Percentiles rank a stretch among this genome's conserved stretches.
phyloP scores from a whole-genome alignment of 352 stramenopile species.

The Phytophthora citrophthora region DNA sequence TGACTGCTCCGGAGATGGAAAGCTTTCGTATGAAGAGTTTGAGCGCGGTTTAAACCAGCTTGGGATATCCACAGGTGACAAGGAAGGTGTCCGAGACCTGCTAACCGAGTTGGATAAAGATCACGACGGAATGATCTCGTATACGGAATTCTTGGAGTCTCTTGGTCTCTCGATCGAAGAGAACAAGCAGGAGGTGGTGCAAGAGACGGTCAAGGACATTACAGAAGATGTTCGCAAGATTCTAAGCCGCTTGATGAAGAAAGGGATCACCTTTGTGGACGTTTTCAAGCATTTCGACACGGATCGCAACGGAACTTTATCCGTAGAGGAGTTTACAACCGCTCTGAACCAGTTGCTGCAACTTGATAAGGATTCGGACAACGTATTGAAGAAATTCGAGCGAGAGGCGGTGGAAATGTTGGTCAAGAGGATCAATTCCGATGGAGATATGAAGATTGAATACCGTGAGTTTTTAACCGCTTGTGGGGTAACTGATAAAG shows the following conservation, averaged over 20 bases:
- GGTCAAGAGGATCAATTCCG: constrained; percentile 61
- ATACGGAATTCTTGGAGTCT: constrained; percentile 78
- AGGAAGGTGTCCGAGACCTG: constrained; percentile 48
- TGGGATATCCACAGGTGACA: constrained; percentile 43
- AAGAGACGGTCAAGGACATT: constrained; percentile 55
- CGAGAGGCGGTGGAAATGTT: constrained; percentile 46
- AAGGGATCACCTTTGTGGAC: constrained; percentile 63
- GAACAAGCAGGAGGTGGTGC: constrained; percentile 55
- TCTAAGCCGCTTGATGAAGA: constrained; percentile 48
- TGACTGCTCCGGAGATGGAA: constrained; percentile 65
- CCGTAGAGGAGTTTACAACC: constrained; percentile 58
- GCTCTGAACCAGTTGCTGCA: constrained; percentile 58
- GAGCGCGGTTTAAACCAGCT: constrained; percentile 56
- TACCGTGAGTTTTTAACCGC: constrained; percentile 74
- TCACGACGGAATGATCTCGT: constrained; percentile 70
- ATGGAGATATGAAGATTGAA: constrained; percentile 67
- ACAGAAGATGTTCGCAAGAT: constrained; percentile 48
- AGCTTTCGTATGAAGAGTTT: constrained; percentile 64
- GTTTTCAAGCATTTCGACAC: constrained; percentile 75
- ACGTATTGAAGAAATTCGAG: constrained; percentile 49
- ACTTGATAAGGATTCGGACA: constrained; percentile 7
- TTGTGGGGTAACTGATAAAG: constrained; percentile 40
- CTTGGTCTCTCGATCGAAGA: constrained; percentile 54
- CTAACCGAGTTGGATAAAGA: constrained; percentile 65
- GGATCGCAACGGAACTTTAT: constrained; percentile 65